A percentile compares a stretch with the other conserved stretches of the same genome.
Evolutionary conservation across 805 yeast genomes (phyloP).

Genomic region (Candida hungchunana): DNA sequence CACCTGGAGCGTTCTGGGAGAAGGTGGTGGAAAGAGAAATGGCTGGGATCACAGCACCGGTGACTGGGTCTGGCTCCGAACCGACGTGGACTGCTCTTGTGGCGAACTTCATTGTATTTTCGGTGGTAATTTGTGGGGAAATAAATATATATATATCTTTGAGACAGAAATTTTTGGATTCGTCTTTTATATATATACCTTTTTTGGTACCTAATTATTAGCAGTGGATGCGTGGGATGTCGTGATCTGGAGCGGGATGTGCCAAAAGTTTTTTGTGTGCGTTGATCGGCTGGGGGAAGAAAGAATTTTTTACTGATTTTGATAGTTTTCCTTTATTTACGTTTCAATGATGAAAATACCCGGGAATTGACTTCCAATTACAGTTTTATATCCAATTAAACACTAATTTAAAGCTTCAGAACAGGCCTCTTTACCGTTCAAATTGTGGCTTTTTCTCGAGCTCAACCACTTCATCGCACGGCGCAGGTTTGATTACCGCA

Average conservation of each 20-base stretch:
- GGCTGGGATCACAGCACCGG: slow-evolving; percentile 87
- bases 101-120: slow-evolving; percentile 40
- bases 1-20: slow-evolving; percentile 73
- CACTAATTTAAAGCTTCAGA: neutral
- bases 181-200: neutral
- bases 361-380: neutral
- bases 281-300: neutral
- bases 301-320: neutral
- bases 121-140: slow-evolving; percentile 25
- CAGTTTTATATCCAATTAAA: neutral
- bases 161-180: neutral
- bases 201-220: neutral
- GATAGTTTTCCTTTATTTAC: neutral
- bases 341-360: neutral
- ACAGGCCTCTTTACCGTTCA: neutral
- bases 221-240: slow-evolving; percentile 3
- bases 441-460: neutral
- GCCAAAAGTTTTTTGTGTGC: no score
- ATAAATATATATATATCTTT: neutral
- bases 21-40: slow-evolving; percentile 81
- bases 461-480: neutral
- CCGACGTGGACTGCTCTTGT: slow-evolving; percentile 87
- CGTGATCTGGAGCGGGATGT: slow-evolving; percentile 1
- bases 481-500: neutral
- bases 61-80: slow-evolving; percentile 59